Percentiles rank a stretch among this genome's conserved stretches.
Conservation (phyloP, 495 filamentous ascomycete genomes). For the Thermothielavioides terrestris region DNA sequence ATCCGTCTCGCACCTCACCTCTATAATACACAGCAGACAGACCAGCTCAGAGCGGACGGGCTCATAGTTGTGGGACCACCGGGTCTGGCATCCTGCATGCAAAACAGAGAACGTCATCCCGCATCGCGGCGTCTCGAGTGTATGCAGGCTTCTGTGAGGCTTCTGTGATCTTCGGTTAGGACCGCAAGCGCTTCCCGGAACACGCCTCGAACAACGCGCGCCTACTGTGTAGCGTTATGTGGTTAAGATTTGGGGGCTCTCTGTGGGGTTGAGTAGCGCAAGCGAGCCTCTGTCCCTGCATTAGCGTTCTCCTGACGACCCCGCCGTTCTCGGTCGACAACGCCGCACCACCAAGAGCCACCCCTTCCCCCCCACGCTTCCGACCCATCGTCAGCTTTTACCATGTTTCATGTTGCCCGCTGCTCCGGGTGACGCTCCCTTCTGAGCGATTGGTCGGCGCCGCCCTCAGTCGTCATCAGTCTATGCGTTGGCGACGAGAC, state of each 20-base stretch:
- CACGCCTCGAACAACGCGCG: too few species aligned
- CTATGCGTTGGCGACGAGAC: conserved; percentile 2
- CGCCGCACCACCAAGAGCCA: conserved; percentile 4
- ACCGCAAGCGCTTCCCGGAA: conserved; percentile 4
- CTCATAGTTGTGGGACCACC: neutral
- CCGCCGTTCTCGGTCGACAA: neutral
- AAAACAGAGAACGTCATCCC: too few species aligned
- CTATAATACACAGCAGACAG: too few species aligned
- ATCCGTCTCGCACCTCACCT: too few species aligned
- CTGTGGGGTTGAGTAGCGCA: conserved; percentile 1
- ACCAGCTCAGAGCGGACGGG: neutral
- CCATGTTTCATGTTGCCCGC: conserved; percentile 13
- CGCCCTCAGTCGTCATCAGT: neutral
- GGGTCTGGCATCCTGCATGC: neutral
- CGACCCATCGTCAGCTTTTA: conserved; percentile 13
- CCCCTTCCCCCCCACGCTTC: too few species aligned
- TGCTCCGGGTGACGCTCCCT: neutral
- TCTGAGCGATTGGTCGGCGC: neutral
- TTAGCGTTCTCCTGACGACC: conserved; percentile 2
- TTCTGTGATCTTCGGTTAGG: neutral
- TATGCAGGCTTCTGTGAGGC: neutral
- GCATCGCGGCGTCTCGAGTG: too few species aligned
- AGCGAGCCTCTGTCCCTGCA: conserved; percentile 12
- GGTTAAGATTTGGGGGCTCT: conserved; percentile 8
- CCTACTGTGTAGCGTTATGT: too few species aligned